Percentiles rank a stretch among this genome's conserved stretches.
These are phyloP conservation scores for Haplosporangium gracile DNA, from an alignment of 192 early-diverging fungal genomes.

Conservation along the genomic window DNA sequence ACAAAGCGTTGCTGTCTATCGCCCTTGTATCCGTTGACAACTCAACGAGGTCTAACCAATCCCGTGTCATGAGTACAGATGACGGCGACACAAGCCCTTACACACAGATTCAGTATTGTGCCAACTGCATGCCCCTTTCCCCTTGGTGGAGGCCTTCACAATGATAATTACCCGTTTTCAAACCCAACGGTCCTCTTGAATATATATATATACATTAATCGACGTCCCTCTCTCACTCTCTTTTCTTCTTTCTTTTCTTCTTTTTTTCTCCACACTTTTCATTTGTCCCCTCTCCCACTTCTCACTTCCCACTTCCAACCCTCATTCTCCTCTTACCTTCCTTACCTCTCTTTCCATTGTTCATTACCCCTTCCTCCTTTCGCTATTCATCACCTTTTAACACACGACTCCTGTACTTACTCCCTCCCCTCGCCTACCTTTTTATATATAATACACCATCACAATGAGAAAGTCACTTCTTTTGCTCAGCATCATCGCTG, in stretches of 20 bases:
- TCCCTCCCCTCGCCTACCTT: background rate
- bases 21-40: too few relatives aligned
- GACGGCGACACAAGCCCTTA: too few relatives aligned
- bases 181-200: background rate
- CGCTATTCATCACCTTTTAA: background rate
- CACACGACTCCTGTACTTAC: background rate
- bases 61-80: too few relatives aligned
- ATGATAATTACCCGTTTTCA: too few relatives aligned
- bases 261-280: constrained; percentile 16
- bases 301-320: background rate
- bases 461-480: constrained; percentile 50
- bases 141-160: too few relatives aligned
- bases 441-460: background rate
- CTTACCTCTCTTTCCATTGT: background rate
- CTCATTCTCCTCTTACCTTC: background rate
- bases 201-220: background rate
- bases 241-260: background rate
- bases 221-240: background rate
- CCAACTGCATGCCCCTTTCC: too few relatives aligned
- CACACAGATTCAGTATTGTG: too few relatives aligned
- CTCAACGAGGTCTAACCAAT: too few relatives aligned
- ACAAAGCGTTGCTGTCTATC: background rate
- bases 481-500: constrained; percentile 51
- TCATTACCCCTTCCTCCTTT: background rate
- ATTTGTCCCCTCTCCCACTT: background rate